Evolutionary conservation across 495 filamentous ascomycete genomes (phyloP).

Genomic region (Collariella sp.): DNA sequence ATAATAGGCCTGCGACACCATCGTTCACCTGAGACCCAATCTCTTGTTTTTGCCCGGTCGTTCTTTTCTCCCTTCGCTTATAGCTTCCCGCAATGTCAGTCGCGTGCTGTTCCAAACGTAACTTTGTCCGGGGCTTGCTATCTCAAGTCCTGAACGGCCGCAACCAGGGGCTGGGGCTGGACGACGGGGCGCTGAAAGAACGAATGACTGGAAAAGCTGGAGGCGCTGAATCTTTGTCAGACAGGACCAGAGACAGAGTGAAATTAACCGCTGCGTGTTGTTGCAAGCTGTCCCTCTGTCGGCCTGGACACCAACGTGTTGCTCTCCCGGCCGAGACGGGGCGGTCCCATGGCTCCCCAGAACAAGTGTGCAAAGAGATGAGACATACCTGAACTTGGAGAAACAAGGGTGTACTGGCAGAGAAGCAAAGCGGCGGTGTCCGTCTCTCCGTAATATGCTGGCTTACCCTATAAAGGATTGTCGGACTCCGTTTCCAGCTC

Average conservation of each 20-base stretch:
- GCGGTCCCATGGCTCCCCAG: not conserved
- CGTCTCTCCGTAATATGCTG: not conserved
- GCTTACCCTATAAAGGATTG: no score
- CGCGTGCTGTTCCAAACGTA: not conserved
- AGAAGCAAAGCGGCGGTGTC: not conserved
- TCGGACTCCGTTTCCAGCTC: not conserved
- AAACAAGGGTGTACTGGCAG: not conserved
- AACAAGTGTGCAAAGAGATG: not conserved
- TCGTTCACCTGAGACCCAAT: conserved; percentile 19
- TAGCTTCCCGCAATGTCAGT: not conserved
- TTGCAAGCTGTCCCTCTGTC: not conserved
- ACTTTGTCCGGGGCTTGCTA: conserved; percentile 5
- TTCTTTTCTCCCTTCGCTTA: not conserved
- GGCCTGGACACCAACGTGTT: not conserved
- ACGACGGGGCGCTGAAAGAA: not conserved
- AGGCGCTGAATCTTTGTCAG: not conserved
- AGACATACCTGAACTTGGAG: conserved; percentile 8
- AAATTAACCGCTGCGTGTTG: not conserved
- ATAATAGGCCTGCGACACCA: conserved; percentile 38
- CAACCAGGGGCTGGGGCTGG: not conserved
- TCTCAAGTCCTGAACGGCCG: conserved; percentile 13
- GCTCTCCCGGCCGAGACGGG: conserved; percentile 5
- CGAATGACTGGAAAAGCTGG: not conserved
- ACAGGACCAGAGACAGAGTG: not conserved
- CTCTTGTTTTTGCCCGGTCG: not conserved